Percentiles rank a stretch among this genome's conserved stretches.
Conservation (phyloP, 192 early-diverging fungal genomes). For the Umbelopsis sp. region DNA sequence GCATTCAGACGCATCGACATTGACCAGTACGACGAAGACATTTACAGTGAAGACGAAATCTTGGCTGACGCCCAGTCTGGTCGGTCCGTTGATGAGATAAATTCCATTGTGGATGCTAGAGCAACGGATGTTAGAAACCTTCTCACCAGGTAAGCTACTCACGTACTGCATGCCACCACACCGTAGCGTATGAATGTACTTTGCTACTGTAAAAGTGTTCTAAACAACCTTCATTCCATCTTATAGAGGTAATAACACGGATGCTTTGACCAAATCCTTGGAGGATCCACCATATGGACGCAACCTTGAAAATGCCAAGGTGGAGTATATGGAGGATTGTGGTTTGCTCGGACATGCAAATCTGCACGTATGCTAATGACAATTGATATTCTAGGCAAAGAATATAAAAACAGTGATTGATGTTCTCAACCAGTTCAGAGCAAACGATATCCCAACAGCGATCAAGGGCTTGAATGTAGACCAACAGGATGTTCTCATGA, state of each 20-base stretch:
- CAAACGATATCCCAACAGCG: constrained; percentile 66
- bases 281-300: constrained; percentile 74
- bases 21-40: constrained; percentile 66
- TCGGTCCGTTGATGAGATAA: constrained; percentile 47
- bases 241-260: constrained; percentile 54
- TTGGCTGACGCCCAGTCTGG: constrained; percentile 45
- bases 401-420: constrained; percentile 84
- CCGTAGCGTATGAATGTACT: neutral
- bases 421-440: constrained; percentile 70
- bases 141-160: constrained; percentile 55
- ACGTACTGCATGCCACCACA: neutral
- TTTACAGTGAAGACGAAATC: constrained; percentile 47
- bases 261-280: constrained; percentile 63
- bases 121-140: constrained; percentile 63
- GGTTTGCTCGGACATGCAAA: neutral
- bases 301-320: constrained; percentile 62
- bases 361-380: neutral
- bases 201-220: neutral
- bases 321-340: constrained; percentile 18
- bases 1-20: constrained; percentile 71
- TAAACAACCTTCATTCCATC: neutral
- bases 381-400: constrained; percentile 58
- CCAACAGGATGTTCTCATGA: constrained; percentile 82
- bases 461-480: constrained; percentile 60
- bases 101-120: constrained; percentile 56